phyloP scores from a whole-genome alignment of 1,284 basidiomycete species.

The Pseudozyma thailandica region DNA sequence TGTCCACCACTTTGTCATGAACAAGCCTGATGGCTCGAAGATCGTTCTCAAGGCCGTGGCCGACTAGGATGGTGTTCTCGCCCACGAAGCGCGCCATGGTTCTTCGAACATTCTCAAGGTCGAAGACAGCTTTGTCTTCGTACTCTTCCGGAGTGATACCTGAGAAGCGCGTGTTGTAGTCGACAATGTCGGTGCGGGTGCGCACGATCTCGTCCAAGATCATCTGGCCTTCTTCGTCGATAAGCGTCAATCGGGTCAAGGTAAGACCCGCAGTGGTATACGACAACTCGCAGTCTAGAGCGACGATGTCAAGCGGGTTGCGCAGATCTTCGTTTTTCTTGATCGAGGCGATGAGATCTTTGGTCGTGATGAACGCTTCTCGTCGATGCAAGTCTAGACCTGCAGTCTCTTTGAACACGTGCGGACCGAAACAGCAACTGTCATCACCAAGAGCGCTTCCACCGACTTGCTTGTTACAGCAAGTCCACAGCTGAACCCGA shows the following conservation, averaged over 20 bases:
- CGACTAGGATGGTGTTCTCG: constrained; percentile 59
- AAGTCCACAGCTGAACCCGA: constrained; percentile 57
- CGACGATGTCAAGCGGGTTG: constrained; percentile 52
- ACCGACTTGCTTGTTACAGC: constrained; percentile 58
- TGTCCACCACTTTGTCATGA: constrained; percentile 59
- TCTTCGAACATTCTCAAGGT: constrained; percentile 45
- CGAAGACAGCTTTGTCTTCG: constrained; percentile 42
- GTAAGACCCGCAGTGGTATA: constrained; percentile 64
- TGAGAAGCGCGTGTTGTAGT: constrained; percentile 65
- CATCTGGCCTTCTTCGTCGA: constrained; percentile 58
- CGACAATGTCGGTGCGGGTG: constrained; percentile 51
- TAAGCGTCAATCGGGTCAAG: constrained; percentile 60
- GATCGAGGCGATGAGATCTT: constrained; percentile 28
- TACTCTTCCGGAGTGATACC: constrained; percentile 58
- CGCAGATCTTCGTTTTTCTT: not conserved
- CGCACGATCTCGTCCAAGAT: constrained; percentile 59
- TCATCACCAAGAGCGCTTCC: constrained; percentile 46
- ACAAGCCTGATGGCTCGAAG: constrained; percentile 58
- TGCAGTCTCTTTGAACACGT: constrained; percentile 64
- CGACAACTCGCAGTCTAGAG: constrained; percentile 64
- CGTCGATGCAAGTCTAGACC: constrained; percentile 52
- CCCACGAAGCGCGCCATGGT: constrained; percentile 54
- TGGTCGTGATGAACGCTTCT: constrained; percentile 53
- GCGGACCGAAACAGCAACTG: constrained; percentile 59
- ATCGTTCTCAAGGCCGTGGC: constrained; percentile 66